phyloP scores from a whole-genome alignment of 2,329 filamentous ascomycete genomes.

The Dothideomycetes sp. region DNA sequence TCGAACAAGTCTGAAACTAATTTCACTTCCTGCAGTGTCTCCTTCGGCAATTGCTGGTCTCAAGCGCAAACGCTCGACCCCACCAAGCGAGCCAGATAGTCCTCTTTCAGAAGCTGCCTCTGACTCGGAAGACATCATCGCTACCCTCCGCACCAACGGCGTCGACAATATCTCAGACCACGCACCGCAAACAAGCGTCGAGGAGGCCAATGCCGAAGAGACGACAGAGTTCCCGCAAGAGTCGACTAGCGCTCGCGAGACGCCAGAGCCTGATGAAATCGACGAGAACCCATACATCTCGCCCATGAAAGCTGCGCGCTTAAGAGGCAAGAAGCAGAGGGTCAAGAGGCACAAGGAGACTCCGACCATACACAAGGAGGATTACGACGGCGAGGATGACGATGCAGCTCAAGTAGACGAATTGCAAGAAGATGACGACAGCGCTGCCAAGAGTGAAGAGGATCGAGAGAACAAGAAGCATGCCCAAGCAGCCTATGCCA shows the following conservation, averaged over 20 bases:
- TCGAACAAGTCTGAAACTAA: too few species aligned
- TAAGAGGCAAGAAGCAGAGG: conserved; percentile 8
- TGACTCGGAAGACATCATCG: conserved; percentile 20
- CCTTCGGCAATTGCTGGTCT: conserved; percentile 14
- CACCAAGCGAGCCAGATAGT: conserved; percentile 19
- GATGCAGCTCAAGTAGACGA: conserved; percentile 30
- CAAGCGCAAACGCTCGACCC: conserved; percentile 36
- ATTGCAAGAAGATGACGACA: conserved; percentile 27
- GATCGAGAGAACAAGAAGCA: conserved; percentile 13
- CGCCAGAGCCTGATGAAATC: conserved; percentile 13
- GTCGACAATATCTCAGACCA: neutral
- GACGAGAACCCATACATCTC: conserved; percentile 16
- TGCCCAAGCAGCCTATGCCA: conserved; percentile 38
- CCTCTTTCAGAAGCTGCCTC: conserved; percentile 23
- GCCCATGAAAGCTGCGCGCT: conserved; percentile 7
- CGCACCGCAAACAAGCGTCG: too few species aligned
- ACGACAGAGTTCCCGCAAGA: conserved; percentile 6
- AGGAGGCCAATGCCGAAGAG: conserved; percentile 14
- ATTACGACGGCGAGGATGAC: conserved; percentile 27
- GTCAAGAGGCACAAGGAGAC: neutral
- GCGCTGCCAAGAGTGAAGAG: conserved; percentile 20
- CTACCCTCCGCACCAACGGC: conserved; percentile 18
- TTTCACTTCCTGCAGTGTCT: neutral
- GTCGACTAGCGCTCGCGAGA: conserved; percentile 9
- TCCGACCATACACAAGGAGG: conserved; percentile 23